Conservation (phyloP, 129 eudicot species). For the Heracleum sosnowskyi region DNA sequence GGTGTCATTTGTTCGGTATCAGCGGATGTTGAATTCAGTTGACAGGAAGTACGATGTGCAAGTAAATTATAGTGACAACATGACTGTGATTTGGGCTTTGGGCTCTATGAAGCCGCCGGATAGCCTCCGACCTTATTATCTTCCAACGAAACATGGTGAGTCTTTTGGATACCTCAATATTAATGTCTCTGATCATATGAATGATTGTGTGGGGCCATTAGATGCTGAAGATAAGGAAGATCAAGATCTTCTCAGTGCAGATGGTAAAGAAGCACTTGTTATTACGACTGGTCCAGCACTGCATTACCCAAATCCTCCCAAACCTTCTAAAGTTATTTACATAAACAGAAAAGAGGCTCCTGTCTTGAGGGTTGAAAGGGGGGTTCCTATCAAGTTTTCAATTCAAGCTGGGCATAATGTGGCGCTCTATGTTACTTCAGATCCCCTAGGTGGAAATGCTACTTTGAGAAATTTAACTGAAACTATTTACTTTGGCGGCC, state of each 20-base stretch:
- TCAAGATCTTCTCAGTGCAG: slow-evolving; percentile 75
- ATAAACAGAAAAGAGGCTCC: slow-evolving; percentile 91
- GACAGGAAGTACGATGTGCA: slow-evolving; percentile 62
- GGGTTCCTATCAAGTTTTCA: slow-evolving; percentile 76
- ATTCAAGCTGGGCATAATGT: slow-evolving; percentile 94
- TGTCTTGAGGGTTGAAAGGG: slow-evolving; percentile 85
- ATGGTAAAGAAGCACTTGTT: slow-evolving; percentile 61
- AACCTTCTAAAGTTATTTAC: slow-evolving; percentile 77
- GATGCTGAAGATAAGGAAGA: slow-evolving; percentile 82
- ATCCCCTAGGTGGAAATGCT: slow-evolving; percentile 90
- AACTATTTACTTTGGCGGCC: slow-evolving; percentile 79
- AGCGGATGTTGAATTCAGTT: slow-evolving; percentile 42
- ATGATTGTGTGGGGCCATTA: slow-evolving; percentile 87
- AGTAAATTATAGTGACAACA: slow-evolving; percentile 37
- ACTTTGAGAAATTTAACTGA: slow-evolving; percentile 60
- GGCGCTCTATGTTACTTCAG: slow-evolving; percentile 84
- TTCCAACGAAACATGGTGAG: slow-evolving; percentile 83
- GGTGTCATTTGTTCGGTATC: slow-evolving; percentile 70
- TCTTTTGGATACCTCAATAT: slow-evolving; percentile 58
- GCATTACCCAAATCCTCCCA: slow-evolving; percentile 90
- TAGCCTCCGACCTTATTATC: slow-evolving; percentile 55
- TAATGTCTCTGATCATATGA: slow-evolving; percentile 56
- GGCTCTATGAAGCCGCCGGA: slow-evolving; percentile 86
- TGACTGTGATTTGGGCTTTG: slow-evolving; percentile 91
- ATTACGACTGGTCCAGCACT: slow-evolving; percentile 61